Base-by-base conservation (phyloP, 495 filamentous ascomycete genomes). In the Annulohypoxylon moriforme region DNA sequence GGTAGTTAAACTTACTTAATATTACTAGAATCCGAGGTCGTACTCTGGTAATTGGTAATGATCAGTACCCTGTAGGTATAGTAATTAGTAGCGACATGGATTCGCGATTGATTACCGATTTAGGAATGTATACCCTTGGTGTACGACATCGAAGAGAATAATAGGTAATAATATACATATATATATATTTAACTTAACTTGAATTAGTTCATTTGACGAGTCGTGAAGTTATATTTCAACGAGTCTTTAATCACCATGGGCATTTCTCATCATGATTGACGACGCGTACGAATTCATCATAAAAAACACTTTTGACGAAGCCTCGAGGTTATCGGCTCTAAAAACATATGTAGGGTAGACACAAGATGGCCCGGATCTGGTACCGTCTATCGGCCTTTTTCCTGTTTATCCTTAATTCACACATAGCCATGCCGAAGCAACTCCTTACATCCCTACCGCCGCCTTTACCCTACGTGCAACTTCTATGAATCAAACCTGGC, bases 391-490 rank as follows among this genome's bases (percentile, higher is more conserved):
- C 38, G 47, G 53, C 22, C 11, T 42, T 22, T 61, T 31, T 61
- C 50, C 10, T 53, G 62, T 47, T 34, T 72, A 72, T 72, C 64
- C 69, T 72, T 72, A 72, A 72, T 64, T 53, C 64, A 40, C 36
- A n/a, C 34, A 31, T 16, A 18, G 38, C 69, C 20, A 40, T 47
- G 42, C 33, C 16, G 5, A 64, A 47, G 46, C 29, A 58, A 63
- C 44, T 40, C 60, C 61, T 34, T n/a, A 64, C 60, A 64, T 64
- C 42, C 33, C 34, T 6, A 38, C 33, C 64, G 53, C 60, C 44
- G 60, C 40, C 36, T 58, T 27, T 63, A 72, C 55, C 69, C 69
- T 72, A 55, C 52, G 64, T 59, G 27, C 56, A 56, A 61, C 52
- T 47, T 64, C 70, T 73, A 64, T 65, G 64, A 70, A 72, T 47